Percentiles rank a stretch among this genome's conserved stretches.
Evolutionary conservation across 225 moss, liverwort and hornwort species (phyloP).

Genomic region (Lunularia cruciata): DNA sequence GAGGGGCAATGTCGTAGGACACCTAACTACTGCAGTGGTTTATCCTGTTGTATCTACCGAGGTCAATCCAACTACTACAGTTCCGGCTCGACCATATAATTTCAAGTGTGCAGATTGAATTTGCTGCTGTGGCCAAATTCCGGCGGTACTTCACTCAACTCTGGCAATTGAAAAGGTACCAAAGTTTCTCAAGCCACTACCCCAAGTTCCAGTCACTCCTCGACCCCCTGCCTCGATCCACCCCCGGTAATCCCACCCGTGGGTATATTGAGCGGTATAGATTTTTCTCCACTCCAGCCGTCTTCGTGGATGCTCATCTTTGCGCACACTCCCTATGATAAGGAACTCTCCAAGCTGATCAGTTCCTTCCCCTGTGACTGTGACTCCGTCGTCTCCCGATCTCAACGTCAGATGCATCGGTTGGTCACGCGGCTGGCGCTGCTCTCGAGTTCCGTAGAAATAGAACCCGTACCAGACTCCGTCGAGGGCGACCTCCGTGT

Average conservation of each 20-base stretch:
- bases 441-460: not conserved
- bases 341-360: not conserved
- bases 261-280: not conserved
- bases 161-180: not conserved
- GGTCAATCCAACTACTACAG: no score
- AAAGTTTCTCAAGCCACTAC: not conserved
- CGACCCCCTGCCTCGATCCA: slow-evolving; percentile 2
- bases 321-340: not conserved
- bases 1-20: no score
- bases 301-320: not conserved
- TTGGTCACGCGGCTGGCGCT: not conserved
- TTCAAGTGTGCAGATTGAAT: no score
- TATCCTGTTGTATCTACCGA: no score
- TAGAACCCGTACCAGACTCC: not conserved
- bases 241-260: slow-evolving; percentile 1
- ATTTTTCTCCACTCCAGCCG: not conserved
- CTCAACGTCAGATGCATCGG: not conserved
- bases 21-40: no score
- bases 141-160: not conserved
- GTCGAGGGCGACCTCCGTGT: not conserved
- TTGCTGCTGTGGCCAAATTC: no score
- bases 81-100: no score
- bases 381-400: not conserved
- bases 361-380: not conserved
- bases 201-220: slow-evolving; percentile 5